A percentile compares a stretch with the other conserved stretches of the same genome.
Evolutionary conservation across 1,284 basidiomycete species (phyloP).

Genomic region (Phlebopus sp.): DNA sequence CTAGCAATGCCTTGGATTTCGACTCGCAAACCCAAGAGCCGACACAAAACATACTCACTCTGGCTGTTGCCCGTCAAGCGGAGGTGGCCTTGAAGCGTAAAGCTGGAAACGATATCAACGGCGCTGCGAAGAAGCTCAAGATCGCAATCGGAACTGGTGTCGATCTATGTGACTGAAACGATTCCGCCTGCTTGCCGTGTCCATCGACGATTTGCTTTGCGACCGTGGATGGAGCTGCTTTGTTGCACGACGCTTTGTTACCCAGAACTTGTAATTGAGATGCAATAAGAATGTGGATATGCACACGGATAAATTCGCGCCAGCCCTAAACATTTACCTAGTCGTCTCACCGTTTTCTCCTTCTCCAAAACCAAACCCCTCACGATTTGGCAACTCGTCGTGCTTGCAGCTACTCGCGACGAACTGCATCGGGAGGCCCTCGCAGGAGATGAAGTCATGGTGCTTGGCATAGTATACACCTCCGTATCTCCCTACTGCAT

Average conservation of each 20-base stretch:
- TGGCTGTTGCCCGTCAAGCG: conserved; percentile 11
- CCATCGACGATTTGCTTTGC: neutral
- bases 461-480: conserved; percentile 82
- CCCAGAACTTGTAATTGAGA: too few species aligned
- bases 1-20: conserved; percentile 7
- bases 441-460: conserved; percentile 88
- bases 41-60: conserved; percentile 33
- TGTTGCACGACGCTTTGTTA: too few species aligned
- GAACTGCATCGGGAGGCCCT: conserved; percentile 64
- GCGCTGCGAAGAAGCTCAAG: conserved; percentile 49
- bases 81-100: conserved; percentile 32
- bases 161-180: conserved; percentile 53
- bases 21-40: conserved; percentile 55
- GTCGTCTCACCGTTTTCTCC: neutral
- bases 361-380: conserved; percentile 46
- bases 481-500: conserved; percentile 78
- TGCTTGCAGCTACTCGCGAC: conserved; percentile 48
- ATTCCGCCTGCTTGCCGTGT: neutral
- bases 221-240: too few species aligned
- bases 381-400: conserved; percentile 55
- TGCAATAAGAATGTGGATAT: too few species aligned
- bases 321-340: conserved; percentile 30
- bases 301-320: too few species aligned
- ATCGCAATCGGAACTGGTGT: conserved; percentile 53
- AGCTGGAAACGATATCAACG: conserved; percentile 19